Evolutionary conservation across 495 filamentous ascomycete species (phyloP).

Genomic region (Aeminium ludgeri): DNA sequence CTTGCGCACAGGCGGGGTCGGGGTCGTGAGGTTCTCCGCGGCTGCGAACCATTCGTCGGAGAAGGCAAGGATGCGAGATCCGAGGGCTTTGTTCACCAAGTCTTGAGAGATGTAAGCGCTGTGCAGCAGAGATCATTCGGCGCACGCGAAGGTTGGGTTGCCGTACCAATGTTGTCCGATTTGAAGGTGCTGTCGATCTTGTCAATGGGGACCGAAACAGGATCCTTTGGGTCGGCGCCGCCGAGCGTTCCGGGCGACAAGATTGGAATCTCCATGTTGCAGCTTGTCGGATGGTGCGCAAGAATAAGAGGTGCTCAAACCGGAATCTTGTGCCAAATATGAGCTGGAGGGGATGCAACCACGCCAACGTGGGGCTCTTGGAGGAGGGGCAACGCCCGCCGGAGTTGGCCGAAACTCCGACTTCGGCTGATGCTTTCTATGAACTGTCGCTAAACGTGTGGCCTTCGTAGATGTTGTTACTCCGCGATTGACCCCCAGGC

Average conservation of each 20-base stretch:
- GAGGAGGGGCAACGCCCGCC: background rate
- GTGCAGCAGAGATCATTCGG: no score
- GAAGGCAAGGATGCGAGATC: conserved; percentile 55
- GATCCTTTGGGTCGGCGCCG: conserved; percentile 8
- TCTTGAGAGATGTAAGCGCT: conserved; percentile 35
- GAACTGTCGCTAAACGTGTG: conserved; percentile 13
- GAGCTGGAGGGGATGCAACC: no score
- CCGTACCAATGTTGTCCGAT: conserved; percentile 47
- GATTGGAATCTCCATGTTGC: conserved; percentile 20
- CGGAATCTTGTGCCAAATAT: no score
- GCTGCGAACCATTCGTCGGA: conserved; percentile 85
- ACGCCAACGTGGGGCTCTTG: background rate
- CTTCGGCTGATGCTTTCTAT: conserved; percentile 4
- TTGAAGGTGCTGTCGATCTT: conserved; percentile 58
- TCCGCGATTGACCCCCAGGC: conserved; percentile 20
- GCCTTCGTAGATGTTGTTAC: conserved; percentile 11
- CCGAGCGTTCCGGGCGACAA: conserved; percentile 14
- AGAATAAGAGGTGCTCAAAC: no score
- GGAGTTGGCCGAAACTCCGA: conserved; percentile 9
- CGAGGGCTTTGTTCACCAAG: conserved; percentile 56
- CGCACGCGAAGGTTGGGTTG: background rate
- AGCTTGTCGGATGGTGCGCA: no score
- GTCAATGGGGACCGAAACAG: conserved; percentile 16
- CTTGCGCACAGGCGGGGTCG: conserved; percentile 54
- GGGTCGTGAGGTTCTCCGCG: conserved; percentile 62